A percentile compares a stretch with the other conserved stretches of the same genome.
These are phyloP conservation scores for Ophiostoma perfectum DNA, from an alignment of 2,329 filamentous ascomycete species.

Conservation along the genomic window DNA sequence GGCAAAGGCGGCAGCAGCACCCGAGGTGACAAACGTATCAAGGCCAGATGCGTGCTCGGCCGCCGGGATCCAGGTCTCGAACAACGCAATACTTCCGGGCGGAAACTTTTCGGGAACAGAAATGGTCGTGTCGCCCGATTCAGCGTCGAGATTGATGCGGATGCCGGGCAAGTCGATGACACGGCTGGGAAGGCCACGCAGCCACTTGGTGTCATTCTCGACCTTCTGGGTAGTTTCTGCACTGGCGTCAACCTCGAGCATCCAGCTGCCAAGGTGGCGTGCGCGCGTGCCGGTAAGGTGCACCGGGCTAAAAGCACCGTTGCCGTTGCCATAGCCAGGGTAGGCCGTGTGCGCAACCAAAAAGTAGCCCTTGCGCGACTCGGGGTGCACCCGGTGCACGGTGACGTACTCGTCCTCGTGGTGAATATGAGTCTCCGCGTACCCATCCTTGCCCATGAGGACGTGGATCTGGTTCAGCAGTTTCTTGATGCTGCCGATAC, in stretches of 20 bases:
- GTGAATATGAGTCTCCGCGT: slow-evolving; percentile 92
- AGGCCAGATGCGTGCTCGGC: slow-evolving; percentile 78
- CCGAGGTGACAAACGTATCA: slow-evolving; percentile 79
- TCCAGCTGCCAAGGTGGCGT: slow-evolving; percentile 84
- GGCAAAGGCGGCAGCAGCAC: slow-evolving; percentile 71
- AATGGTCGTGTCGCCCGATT: slow-evolving; percentile 66
- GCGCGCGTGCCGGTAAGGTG: slow-evolving; percentile 78
- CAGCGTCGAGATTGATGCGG: slow-evolving; percentile 59
- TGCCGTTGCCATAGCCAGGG: slow-evolving; percentile 80
- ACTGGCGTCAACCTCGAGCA: slow-evolving; percentile 77
- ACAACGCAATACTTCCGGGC: slow-evolving; percentile 88
- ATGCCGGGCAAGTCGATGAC: slow-evolving; percentile 71
- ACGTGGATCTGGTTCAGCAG: slow-evolving; percentile 91
- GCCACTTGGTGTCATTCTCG: slow-evolving; percentile 61
- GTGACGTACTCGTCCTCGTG: slow-evolving; percentile 96
- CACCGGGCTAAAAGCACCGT: slow-evolving; percentile 73
- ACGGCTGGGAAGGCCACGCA: slow-evolving; percentile 79
- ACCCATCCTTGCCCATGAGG: slow-evolving; percentile 90
- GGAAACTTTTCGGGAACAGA: slow-evolving; percentile 78
- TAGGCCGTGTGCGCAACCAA: slow-evolving; percentile 94
- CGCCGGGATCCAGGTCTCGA: slow-evolving; percentile 91
- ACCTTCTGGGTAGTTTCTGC: slow-evolving; percentile 61
- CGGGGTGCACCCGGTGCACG: slow-evolving; percentile 88
- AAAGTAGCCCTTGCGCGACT: slow-evolving; percentile 89
- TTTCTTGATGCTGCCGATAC: slow-evolving; percentile 87